Base-by-base conservation (phyloP, 352 stramenopile genomes). In the Phytophthora pini region DNA sequence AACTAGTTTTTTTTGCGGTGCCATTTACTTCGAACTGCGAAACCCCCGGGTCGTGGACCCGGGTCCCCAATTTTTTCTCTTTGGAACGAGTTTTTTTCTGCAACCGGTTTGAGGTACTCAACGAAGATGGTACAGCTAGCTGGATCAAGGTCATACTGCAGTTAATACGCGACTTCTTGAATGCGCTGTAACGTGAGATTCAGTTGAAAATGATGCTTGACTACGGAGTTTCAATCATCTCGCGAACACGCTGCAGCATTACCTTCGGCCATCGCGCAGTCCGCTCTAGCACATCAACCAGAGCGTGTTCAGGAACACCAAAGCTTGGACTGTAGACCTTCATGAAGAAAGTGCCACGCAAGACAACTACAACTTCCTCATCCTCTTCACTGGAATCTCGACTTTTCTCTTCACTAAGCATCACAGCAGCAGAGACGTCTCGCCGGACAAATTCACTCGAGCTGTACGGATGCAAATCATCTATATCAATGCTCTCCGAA, bases 401-500 rank as follows among this genome's bases (percentile, higher is more conserved):
- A 31, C 17, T 46, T 26, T 12, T 56, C 46, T 9, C 17, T 48
- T 49, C 24, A n/a, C 55, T 71, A n/a, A 70, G 29, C 13, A 62
- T 34, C 26, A 78, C 41, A 12, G 61, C 63, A 8, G 66, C 65
- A 11, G 61, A 67, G 31, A 79, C 45, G 29, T 80, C 74, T 17
- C 71, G 63, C 5, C 74, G 77, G n/a, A 82, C 38, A 4, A 9
- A 22, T 8, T 67, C 61, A 22, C 56, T 24, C 0, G 66, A 41
- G 1, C 63, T 47, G 34, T 83, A 86, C 51, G 72, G 77, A 32
- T 79, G 70, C 22, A 77, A 29, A 1, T 69, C 77, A 43, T 85
- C 77, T 9, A 48, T 34, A 40, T 82, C 68, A 8, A 80, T 65
- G 38, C 47, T 75, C 34, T 85, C 76, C 1, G 56, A 55, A 11